Conservation (phyloP, 1,284 basidiomycete species). For the Apiotrichum sp. region DNA sequence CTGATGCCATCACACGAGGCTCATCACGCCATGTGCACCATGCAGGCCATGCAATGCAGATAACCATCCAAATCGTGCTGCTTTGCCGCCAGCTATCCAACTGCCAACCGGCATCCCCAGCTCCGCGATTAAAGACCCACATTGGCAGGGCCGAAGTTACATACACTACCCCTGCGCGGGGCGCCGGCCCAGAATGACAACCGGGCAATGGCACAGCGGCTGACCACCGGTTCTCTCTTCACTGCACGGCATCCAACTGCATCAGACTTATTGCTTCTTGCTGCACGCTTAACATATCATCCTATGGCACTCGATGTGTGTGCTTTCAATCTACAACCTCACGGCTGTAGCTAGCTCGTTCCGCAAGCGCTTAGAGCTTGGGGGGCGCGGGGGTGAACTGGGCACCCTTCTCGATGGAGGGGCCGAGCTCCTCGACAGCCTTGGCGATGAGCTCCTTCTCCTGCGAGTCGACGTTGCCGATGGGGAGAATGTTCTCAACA, state of each 20-base stretch:
- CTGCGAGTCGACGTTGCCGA: slow-evolving; percentile 50
- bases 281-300: background rate
- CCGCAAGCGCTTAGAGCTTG: slow-evolving; percentile 36
- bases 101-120: too few species aligned
- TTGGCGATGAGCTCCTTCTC: slow-evolving; percentile 51
- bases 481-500: slow-evolving; percentile 53
- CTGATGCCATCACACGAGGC: too few species aligned
- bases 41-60: too few species aligned
- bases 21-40: too few species aligned
- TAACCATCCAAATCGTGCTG: too few species aligned
- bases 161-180: too few species aligned
- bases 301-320: background rate
- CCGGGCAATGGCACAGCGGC: too few species aligned
- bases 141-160: too few species aligned
- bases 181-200: too few species aligned
- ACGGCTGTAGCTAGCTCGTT: background rate
- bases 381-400: slow-evolving; percentile 41
- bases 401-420: slow-evolving; percentile 52
- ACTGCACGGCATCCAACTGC: background rate
- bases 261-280: background rate
- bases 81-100: too few species aligned
- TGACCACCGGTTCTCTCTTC: too few species aligned
- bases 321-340: background rate
- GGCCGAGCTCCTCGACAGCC: slow-evolving; percentile 52
- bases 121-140: too few species aligned